These are phyloP conservation scores for Eleusine indica DNA, from an alignment of 176 grass and related monocot species.

Conservation along the genomic window DNA sequence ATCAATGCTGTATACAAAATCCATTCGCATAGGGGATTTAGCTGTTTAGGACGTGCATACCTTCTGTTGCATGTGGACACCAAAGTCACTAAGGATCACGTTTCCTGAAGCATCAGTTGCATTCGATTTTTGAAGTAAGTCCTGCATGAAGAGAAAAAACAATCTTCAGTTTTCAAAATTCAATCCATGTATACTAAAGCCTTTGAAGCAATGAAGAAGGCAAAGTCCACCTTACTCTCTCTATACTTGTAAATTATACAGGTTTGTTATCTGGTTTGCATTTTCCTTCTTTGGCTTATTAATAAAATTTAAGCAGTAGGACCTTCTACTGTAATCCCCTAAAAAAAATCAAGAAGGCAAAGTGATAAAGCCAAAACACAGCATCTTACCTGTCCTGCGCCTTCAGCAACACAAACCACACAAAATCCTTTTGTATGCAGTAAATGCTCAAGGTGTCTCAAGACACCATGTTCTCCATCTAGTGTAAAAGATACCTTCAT, in stretches of 20 bases:
- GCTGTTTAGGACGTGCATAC: constrained; percentile 40
- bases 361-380: constrained; percentile 1
- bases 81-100: constrained; percentile 83
- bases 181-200: constrained; percentile 13
- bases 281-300: too few species aligned
- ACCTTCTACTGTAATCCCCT: too few species aligned
- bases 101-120: constrained; percentile 94
- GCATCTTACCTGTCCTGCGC: constrained; percentile 85
- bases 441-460: constrained; percentile 78
- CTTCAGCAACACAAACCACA: constrained; percentile 91
- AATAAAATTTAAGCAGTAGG: too few species aligned
- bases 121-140: constrained; percentile 87
- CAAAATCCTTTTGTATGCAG: constrained; percentile 81
- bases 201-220: neutral
- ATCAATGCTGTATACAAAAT: neutral
- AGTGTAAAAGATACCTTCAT: constrained; percentile 79
- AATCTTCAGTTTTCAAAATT: neutral
- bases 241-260: too few species aligned
- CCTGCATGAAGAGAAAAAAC: constrained; percentile 50
- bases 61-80: constrained; percentile 90
- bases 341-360: neutral
- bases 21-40: neutral
- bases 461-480: constrained; percentile 81
- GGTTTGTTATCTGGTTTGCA: too few species aligned
- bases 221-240: neutral